phyloP scores from a whole-genome alignment of 108 stramenopile genomes.

The Epithemia pelagica region DNA sequence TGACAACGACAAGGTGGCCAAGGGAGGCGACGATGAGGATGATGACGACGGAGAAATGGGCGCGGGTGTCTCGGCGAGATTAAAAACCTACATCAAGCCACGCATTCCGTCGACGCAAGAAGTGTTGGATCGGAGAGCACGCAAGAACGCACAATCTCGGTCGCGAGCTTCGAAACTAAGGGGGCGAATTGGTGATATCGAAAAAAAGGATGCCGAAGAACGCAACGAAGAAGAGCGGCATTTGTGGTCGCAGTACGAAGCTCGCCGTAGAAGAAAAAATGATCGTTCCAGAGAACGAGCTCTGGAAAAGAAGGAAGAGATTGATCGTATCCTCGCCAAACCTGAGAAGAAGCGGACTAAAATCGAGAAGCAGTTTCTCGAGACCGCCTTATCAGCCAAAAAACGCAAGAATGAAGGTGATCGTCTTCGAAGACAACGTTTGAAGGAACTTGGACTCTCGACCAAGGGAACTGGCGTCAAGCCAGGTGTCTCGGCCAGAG shows the following conservation, averaged over 20 bases:
- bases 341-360: slow-evolving; percentile 60
- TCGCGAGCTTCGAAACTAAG: slow-evolving; percentile 53
- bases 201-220: slow-evolving; percentile 37
- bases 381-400: slow-evolving; percentile 46
- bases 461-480: slow-evolving; percentile 40
- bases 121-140: slow-evolving; percentile 42
- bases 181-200: slow-evolving; percentile 35
- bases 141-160: slow-evolving; percentile 76
- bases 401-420: slow-evolving; percentile 81
- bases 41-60: slow-evolving; percentile 29
- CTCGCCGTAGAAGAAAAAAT: slow-evolving; percentile 61
- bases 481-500: slow-evolving; percentile 22
- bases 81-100: slow-evolving; percentile 56
- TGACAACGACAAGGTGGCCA: background rate
- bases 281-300: slow-evolving; percentile 64
- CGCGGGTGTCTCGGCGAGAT: slow-evolving; percentile 28
- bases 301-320: slow-evolving; percentile 64
- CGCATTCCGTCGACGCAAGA: slow-evolving; percentile 41
- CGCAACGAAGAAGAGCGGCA: slow-evolving; percentile 47
- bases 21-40: slow-evolving; percentile 19
- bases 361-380: slow-evolving; percentile 56
- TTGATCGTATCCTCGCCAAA: slow-evolving; percentile 57
- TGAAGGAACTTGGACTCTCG: slow-evolving; percentile 56
- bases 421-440: slow-evolving; percentile 57
- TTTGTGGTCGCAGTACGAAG: slow-evolving; percentile 49